Conservation (phyloP, 768 basidiomycete species). For the Neoboletus brunneissimus region DNA sequence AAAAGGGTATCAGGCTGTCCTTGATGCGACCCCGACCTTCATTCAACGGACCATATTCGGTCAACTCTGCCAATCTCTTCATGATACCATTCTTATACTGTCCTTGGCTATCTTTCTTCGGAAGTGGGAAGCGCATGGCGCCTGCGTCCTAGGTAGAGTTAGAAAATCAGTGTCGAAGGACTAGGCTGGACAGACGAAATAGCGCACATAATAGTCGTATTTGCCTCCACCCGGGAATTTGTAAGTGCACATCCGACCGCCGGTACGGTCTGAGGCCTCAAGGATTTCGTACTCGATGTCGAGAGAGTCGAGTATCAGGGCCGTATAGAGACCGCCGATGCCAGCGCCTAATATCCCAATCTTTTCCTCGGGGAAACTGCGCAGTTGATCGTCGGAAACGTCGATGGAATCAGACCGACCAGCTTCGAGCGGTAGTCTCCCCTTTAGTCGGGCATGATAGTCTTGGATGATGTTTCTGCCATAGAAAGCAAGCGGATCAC, state of each 20-base stretch:
- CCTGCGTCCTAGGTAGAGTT: constrained; percentile 29
- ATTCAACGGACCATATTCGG: constrained; percentile 27
- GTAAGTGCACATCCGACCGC: constrained; percentile 46
- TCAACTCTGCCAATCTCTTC: constrained; percentile 32
- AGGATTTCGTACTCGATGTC: constrained; percentile 44
- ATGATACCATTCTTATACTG: constrained; percentile 25
- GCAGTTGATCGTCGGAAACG: not conserved
- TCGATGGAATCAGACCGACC: not conserved
- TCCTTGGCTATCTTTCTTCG: constrained; percentile 12
- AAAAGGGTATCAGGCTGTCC: constrained; percentile 24
- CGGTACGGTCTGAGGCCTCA: constrained; percentile 39
- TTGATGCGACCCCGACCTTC: constrained; percentile 10
- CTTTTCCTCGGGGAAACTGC: not conserved
- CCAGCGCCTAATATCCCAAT: constrained; percentile 25
- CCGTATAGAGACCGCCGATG: constrained; percentile 39
- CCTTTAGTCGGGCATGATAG: constrained; percentile 1
- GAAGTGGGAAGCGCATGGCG: constrained; percentile 38
- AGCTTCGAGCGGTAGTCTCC: not conserved
- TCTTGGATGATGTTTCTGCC: constrained; percentile 12
- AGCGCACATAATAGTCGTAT: constrained; percentile 36
- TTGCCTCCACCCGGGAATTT: constrained; percentile 31
- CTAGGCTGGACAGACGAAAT: too few species aligned
- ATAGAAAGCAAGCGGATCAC: constrained; percentile 6
- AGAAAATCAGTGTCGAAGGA: not conserved
- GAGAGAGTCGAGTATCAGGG: constrained; percentile 43